Percentiles rank a stretch among this genome's conserved stretches.
These are phyloP conservation scores for Cladosporium cucumerinum DNA, from an alignment of 2,329 filamentous ascomycete species.

Conservation along the genomic window DNA sequence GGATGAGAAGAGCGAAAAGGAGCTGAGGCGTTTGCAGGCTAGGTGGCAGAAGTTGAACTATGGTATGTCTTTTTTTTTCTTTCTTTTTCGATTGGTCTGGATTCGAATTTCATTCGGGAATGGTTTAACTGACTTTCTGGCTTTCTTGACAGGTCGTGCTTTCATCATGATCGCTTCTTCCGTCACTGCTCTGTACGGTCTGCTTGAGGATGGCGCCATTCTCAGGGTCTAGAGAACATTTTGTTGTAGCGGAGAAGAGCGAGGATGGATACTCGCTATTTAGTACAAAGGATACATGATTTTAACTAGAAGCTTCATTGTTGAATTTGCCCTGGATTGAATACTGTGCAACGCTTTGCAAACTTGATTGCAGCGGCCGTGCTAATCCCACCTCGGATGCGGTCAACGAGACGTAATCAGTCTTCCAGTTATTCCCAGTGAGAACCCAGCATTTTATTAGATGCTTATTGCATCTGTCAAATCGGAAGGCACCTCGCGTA, in stretches of 20 bases:
- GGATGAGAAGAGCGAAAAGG: constrained; percentile 29
- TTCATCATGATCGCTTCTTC: constrained; percentile 25
- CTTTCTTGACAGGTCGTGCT: constrained; percentile 22
- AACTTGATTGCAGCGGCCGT: too few relatives aligned
- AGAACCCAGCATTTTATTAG: too few relatives aligned
- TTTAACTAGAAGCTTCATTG: not conserved
- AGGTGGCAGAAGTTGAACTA: constrained; percentile 30
- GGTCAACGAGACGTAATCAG: too few relatives aligned
- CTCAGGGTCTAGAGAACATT: constrained; percentile 4
- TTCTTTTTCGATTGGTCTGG: not conserved
- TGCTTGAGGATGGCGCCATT: constrained; percentile 15
- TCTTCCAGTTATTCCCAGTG: too few relatives aligned
- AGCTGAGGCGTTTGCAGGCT: constrained; percentile 28
- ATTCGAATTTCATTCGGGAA: not conserved
- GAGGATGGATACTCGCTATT: not conserved
- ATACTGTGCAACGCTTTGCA: too few relatives aligned
- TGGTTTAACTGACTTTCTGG: constrained; percentile 13
- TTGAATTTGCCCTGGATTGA: too few relatives aligned
- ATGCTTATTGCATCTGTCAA: too few relatives aligned
- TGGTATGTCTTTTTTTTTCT: constrained; percentile 21
- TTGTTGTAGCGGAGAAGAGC: not conserved
- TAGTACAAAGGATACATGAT: not conserved
- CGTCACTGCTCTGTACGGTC: constrained; percentile 9
- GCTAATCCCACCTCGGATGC: too few relatives aligned
- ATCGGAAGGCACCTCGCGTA: too few relatives aligned